These are phyloP conservation scores for Tylopilus sp. DNA, from an alignment of 1,284 basidiomycete species.

Conservation along the genomic window DNA sequence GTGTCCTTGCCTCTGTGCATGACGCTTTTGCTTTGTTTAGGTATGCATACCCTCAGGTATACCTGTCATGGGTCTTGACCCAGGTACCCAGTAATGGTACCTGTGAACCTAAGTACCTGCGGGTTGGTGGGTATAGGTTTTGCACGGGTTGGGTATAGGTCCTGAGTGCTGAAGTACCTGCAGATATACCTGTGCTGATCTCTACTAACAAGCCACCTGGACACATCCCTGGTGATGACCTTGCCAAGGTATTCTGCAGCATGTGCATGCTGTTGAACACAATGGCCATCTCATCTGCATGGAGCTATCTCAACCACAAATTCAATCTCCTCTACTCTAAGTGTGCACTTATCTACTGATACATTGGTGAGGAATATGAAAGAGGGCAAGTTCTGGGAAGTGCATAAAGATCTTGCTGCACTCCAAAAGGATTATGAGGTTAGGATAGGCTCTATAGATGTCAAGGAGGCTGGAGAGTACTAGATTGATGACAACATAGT, in stretches of 20 bases:
- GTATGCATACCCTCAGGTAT: too few relatives aligned
- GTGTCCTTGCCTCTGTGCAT: too few relatives aligned
- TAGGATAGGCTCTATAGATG: constrained; percentile 88
- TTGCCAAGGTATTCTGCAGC: constrained; percentile 85
- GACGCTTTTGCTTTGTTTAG: too few relatives aligned
- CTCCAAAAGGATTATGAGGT: constrained; percentile 97
- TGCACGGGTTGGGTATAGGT: too few relatives aligned
- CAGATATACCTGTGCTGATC: too few relatives aligned
- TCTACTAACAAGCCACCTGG: constrained; percentile 89
- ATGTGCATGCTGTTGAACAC: constrained; percentile 92
- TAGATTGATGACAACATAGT: too few relatives aligned
- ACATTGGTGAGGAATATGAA: constrained; percentile 99
- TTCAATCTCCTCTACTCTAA: constrained; percentile 94
- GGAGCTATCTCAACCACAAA: constrained; percentile 93
- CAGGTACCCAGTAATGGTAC: too few relatives aligned
- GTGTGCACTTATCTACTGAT: constrained; percentile 93
- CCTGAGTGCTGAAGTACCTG: too few relatives aligned
- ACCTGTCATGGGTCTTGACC: too few relatives aligned
- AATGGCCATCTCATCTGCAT: constrained; percentile 86
- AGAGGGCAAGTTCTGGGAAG: constrained; percentile 98
- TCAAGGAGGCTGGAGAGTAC: constrained; percentile 80
- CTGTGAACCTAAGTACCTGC: too few relatives aligned
- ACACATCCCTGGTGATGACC: constrained; percentile 83
- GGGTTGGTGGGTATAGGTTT: too few relatives aligned
- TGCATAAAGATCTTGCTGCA: constrained; percentile 95